phyloP scores from a whole-genome alignment of 2,329 filamentous ascomycete species.

The Diaporthe sp. region DNA sequence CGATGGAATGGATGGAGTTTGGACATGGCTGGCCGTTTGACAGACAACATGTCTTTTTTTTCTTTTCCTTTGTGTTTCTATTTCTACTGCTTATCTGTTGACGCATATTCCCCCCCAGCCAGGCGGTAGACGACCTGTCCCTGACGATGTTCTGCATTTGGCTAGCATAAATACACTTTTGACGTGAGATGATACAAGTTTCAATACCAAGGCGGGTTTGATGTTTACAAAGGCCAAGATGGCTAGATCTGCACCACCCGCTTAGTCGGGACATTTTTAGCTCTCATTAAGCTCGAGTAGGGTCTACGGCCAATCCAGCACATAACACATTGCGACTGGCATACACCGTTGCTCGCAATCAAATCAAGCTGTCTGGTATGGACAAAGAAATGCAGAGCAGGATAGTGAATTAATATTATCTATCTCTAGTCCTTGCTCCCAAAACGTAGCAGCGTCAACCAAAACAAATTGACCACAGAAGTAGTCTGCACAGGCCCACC shows the following conservation, averaged over 20 bases:
- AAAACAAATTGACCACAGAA: neutral
- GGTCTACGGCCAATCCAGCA: neutral
- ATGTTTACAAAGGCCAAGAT: slow-evolving; percentile 14
- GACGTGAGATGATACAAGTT: slow-evolving; percentile 19
- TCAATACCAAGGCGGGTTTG: slow-evolving; percentile 16
- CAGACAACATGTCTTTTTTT: neutral
- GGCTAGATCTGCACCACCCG: slow-evolving; percentile 10
- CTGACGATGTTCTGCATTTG: slow-evolving; percentile 34
- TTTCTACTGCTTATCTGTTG: neutral
- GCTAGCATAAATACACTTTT: slow-evolving; percentile 21
- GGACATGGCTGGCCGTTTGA: slow-evolving; percentile 29
- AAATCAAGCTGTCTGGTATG: neutral
- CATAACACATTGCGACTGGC: no score
- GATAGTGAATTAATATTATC: slow-evolving; percentile 20
- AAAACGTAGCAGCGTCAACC: neutral
- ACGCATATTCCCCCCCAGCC: neutral
- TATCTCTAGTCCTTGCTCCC: slow-evolving; percentile 16
- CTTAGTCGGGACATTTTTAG: neutral
- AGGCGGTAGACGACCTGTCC: slow-evolving; percentile 30
- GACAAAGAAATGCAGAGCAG: neutral
- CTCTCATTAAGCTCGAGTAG: neutral
- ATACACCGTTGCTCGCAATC: neutral
- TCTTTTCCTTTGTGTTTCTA: neutral
- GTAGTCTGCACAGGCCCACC: neutral
- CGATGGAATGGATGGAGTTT: slow-evolving; percentile 11